Conservation (phyloP, 495 filamentous ascomycete genomes). For the Bathelium albidoporum region DNA sequence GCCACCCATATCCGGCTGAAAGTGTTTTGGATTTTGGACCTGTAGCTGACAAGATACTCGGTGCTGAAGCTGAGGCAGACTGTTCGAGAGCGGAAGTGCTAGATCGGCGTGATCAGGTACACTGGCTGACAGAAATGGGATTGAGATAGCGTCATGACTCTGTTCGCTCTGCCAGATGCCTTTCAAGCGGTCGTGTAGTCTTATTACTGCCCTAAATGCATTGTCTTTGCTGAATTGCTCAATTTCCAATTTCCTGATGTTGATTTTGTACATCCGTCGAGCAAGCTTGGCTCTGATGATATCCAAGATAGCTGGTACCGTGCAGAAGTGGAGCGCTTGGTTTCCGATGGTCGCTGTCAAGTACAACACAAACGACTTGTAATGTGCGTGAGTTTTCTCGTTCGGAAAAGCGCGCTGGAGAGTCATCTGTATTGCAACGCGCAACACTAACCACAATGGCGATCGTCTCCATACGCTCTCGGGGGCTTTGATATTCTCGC, state of each 20-base stretch:
- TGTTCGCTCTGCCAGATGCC: background rate
- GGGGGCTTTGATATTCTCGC: constrained; percentile 31
- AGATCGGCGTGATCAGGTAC: background rate
- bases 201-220: background rate
- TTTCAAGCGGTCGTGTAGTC: constrained; percentile 1
- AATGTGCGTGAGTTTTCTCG: constrained; percentile 18
- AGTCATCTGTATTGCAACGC: constrained; percentile 41
- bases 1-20: background rate
- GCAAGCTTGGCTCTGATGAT: constrained; percentile 42
- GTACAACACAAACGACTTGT: constrained; percentile 50
- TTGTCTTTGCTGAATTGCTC: background rate
- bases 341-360: constrained; percentile 38
- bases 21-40: background rate
- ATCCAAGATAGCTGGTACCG: constrained; percentile 30
- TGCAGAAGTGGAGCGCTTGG: background rate
- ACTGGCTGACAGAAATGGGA: background rate
- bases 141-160: background rate
- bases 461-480: constrained; percentile 41
- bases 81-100: background rate
- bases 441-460: constrained; percentile 48
- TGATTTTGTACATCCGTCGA: constrained; percentile 40
- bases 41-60: background rate
- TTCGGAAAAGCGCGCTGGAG: constrained; percentile 9
- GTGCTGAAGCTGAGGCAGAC: background rate
- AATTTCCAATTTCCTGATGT: background rate